Conservation (phyloP, 108 stramenopile genomes). For the Cyclotella baltica region DNA sequence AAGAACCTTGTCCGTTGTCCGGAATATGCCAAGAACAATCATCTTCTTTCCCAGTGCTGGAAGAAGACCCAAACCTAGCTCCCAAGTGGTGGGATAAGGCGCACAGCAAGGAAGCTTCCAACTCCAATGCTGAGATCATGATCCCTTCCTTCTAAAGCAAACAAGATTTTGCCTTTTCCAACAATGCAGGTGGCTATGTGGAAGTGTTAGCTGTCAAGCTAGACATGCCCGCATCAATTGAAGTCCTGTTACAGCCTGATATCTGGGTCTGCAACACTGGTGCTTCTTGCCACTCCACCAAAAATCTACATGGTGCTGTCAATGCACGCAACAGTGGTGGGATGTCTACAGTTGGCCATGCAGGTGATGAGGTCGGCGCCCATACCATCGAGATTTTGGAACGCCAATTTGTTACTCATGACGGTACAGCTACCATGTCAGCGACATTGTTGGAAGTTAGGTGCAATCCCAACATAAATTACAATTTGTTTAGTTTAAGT, state of each 20-base stretch:
- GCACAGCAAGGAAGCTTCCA: no score
- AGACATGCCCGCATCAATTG: neutral
- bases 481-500: constrained; percentile 42
- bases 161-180: no score
- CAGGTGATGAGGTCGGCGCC: neutral
- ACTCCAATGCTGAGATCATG: no score
- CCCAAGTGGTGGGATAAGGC: neutral
- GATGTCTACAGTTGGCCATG: neutral
- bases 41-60: neutral
- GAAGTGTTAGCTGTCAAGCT: neutral
- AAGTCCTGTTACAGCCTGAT: neutral
- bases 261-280: neutral
- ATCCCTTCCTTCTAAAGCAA: no score
- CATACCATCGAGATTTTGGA: neutral
- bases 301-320: neutral
- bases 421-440: neutral
- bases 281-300: neutral
- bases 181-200: no score
- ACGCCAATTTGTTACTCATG: neutral
- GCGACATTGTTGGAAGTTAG: constrained; percentile 16
- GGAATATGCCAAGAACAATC: neutral
- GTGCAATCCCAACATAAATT: constrained; percentile 5
- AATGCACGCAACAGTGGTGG: neutral
- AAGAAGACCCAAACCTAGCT: neutral
- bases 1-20: neutral